These are phyloP conservation scores for Aegilops longissima DNA, from an alignment of 176 grass and related monocot species.

Conservation along the genomic window DNA sequence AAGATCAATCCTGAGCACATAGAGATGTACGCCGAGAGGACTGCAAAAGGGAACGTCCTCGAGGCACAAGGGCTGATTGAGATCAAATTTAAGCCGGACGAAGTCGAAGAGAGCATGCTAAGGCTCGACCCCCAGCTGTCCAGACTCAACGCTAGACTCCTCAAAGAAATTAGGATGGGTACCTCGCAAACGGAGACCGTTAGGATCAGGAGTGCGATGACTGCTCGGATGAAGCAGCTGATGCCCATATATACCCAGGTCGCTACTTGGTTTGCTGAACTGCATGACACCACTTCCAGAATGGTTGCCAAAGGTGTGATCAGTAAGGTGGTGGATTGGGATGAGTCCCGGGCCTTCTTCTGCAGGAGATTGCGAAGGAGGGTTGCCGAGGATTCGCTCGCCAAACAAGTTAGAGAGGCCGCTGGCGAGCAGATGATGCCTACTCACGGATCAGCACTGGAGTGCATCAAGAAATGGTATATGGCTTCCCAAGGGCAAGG, in stretches of 20 bases:
- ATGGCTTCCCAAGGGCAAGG: conserved; percentile 30
- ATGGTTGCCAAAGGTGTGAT: conserved; percentile 91
- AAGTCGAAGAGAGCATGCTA: conserved; percentile 84
- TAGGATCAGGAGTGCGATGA: conserved; percentile 43
- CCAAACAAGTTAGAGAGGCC: conserved; percentile 62
- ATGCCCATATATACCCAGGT: conserved; percentile 89
- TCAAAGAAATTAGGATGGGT: conserved; percentile 38
- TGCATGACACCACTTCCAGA: conserved; percentile 84
- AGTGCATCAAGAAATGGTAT: conserved; percentile 73
- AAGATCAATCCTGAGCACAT: conserved; percentile 97
- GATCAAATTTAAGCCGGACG: conserved; percentile 90
- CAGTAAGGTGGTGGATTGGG: conserved; percentile 83
- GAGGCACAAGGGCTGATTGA: conserved; percentile 91
- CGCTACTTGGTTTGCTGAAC: conserved; percentile 82
- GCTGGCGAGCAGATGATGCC: conserved; percentile 55
- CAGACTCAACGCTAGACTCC: conserved; percentile 57
- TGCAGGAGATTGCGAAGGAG: conserved; percentile 77
- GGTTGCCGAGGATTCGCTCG: conserved; percentile 62
- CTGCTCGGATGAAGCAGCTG: conserved; percentile 65
- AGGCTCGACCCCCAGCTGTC: conserved; percentile 78
- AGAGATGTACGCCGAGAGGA: conserved; percentile 91
- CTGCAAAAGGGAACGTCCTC: conserved; percentile 91
- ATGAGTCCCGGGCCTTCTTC: conserved; percentile 74
- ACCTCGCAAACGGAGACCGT: conserved; percentile 27
- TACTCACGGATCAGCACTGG: conserved; percentile 45